Evolutionary conservation across 164 flowering plant species (phyloP).

Genomic region (Euptelea pleiosperma): DNA sequence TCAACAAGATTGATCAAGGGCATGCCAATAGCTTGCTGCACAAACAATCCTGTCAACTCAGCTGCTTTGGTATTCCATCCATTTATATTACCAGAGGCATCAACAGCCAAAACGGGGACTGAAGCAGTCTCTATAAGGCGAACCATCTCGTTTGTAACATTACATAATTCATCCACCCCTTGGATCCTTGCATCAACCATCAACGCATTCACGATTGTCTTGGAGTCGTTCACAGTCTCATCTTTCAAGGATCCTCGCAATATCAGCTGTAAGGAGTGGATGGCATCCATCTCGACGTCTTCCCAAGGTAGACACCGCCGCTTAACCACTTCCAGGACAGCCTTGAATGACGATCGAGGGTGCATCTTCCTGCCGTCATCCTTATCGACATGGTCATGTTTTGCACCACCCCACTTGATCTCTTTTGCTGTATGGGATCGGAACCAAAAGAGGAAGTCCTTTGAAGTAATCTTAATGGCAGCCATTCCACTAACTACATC

Average conservation of each 20-base stretch:
- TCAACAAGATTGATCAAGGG: slow-evolving; percentile 46
- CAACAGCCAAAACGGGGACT: slow-evolving; percentile 75
- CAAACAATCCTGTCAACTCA: slow-evolving; percentile 58
- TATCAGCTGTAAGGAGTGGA: slow-evolving; percentile 85
- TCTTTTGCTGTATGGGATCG: slow-evolving; percentile 73
- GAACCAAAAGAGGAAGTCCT: slow-evolving; percentile 78
- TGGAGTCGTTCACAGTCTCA: slow-evolving; percentile 35
- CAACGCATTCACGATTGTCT: slow-evolving; percentile 44
- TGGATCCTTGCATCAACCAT: slow-evolving; percentile 34
- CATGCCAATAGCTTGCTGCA: slow-evolving; percentile 58
- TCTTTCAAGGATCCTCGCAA: slow-evolving; percentile 62
- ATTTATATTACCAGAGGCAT: slow-evolving; percentile 50
- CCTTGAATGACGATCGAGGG: slow-evolving; percentile 85
- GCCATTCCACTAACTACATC: slow-evolving; percentile 84
- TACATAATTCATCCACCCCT: slow-evolving; percentile 46
- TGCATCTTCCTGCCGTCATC: slow-evolving; percentile 77
- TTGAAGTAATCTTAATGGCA: slow-evolving; percentile 48
- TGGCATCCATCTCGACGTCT: slow-evolving; percentile 82
- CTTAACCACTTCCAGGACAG: slow-evolving; percentile 80
- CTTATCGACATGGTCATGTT: slow-evolving; percentile 62
- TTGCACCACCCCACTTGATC: slow-evolving; percentile 85
- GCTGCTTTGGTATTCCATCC: slow-evolving; percentile 80
- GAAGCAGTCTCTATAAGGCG: slow-evolving; percentile 80
- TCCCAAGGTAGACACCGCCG: slow-evolving; percentile 76
- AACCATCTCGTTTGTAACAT: slow-evolving; percentile 67